These are phyloP conservation scores for Botrytis cinerea DNA, from an alignment of 2,329 filamentous ascomycete genomes.

Conservation along the genomic window DNA sequence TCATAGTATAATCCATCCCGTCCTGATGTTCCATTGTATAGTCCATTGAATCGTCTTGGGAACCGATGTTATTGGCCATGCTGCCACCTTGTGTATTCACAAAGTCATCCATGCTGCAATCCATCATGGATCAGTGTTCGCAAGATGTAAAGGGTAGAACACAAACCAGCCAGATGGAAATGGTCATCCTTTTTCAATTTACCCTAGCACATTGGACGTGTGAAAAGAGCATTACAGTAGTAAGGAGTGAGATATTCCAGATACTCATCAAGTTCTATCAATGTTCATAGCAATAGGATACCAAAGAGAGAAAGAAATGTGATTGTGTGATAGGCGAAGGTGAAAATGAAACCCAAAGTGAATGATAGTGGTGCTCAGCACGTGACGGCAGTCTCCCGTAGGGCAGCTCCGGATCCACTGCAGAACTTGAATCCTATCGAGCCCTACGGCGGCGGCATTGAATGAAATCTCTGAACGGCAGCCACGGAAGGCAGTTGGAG, in stretches of 20 bases:
- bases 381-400: not conserved
- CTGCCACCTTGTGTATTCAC: not conserved
- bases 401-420: not conserved
- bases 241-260: not conserved
- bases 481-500: not conserved
- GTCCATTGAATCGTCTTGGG: not conserved
- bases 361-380: not conserved
- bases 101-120: not conserved
- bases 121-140: not conserved
- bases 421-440: not conserved
- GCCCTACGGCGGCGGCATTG: not conserved
- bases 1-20: constrained; percentile 2
- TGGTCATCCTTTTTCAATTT: not conserved
- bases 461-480: not conserved
- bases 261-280: not conserved
- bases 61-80: not conserved
- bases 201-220: not conserved
- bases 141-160: not conserved
- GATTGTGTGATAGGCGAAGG: not conserved
- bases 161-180: not conserved
- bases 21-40: not conserved
- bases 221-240: not conserved
- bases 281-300: not conserved
- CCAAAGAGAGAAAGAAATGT: not conserved
- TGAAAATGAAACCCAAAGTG: not conserved